Conservation (phyloP, 768 basidiomycete genomes). For the Leccinum variicolor region DNA sequence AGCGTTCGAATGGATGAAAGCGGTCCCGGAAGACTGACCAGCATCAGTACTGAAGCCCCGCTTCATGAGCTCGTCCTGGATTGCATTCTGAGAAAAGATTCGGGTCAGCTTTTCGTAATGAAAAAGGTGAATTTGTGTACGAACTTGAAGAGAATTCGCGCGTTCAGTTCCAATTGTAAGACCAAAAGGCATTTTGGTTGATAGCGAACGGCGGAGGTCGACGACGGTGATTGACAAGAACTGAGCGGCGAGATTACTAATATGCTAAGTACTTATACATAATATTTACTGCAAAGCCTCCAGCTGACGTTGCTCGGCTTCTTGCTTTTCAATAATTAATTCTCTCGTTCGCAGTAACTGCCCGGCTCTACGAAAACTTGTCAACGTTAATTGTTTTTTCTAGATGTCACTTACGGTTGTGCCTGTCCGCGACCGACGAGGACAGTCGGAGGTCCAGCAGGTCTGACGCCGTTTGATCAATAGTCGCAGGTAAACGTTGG, state of each 20-base stretch:
- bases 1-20: slow-evolving; percentile 9
- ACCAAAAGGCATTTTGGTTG: slow-evolving; percentile 59
- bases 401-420: slow-evolving; percentile 3
- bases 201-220: slow-evolving; percentile 19
- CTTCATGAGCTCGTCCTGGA: slow-evolving; percentile 76
- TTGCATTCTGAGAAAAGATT: slow-evolving; percentile 52
- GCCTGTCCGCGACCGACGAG: not conserved
- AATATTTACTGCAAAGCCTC: not conserved
- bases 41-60: slow-evolving; percentile 73
- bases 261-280: slow-evolving; percentile 15
- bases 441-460: slow-evolving; percentile 7
- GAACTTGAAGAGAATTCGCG: slow-evolving; percentile 65
- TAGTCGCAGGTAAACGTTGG: not conserved
- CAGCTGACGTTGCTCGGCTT: slow-evolving; percentile 13
- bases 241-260: slow-evolving; percentile 25
- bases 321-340: slow-evolving; percentile 12
- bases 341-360: slow-evolving; percentile 6
- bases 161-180: slow-evolving; percentile 79
- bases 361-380: slow-evolving; percentile 1
- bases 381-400: no score
- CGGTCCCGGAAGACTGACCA: slow-evolving; percentile 42
- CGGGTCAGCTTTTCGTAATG: slow-evolving; percentile 14
- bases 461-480: slow-evolving; percentile 1
- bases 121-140: slow-evolving; percentile 9
- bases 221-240: slow-evolving; percentile 28